A percentile compares a stretch with the other conserved stretches of the same genome.
Conservation (phyloP, 148 eudicot species). For the Camellia sinensis region DNA sequence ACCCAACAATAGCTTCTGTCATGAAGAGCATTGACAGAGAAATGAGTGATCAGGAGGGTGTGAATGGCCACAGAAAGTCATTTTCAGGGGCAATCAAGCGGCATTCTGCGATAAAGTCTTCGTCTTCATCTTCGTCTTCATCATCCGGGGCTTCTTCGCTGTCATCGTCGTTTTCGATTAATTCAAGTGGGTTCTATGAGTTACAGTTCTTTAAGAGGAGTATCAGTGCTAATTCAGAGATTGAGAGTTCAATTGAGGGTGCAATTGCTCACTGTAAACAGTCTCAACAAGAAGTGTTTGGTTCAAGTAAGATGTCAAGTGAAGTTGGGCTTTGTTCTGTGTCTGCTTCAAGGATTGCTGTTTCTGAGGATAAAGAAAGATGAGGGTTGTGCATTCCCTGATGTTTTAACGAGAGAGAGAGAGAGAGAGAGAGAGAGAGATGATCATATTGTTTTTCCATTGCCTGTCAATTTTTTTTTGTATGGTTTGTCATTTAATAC, state of each 20-base stretch:
- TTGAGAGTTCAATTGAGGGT: slow-evolving; percentile 65
- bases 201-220: slow-evolving; percentile 52
- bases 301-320: slow-evolving; percentile 23
- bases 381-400: slow-evolving; percentile 28
- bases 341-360: slow-evolving; percentile 34
- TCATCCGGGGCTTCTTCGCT: slow-evolving; percentile 40
- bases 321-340: slow-evolving; percentile 32
- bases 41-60: slow-evolving; percentile 18
- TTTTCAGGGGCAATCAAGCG: slow-evolving; percentile 63
- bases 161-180: slow-evolving; percentile 47
- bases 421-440: slow-evolving; percentile 3
- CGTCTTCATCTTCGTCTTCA: slow-evolving; percentile 39
- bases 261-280: slow-evolving; percentile 81
- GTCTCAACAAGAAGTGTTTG: slow-evolving; percentile 43
- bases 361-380: slow-evolving; percentile 30
- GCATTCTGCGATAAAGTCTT: slow-evolving; percentile 40
- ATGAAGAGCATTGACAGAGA: slow-evolving; percentile 36
- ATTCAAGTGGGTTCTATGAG: slow-evolving; percentile 44
- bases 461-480: neutral
- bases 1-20: slow-evolving; percentile 43
- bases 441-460: slow-evolving; percentile 2
- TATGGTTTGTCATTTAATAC: neutral
- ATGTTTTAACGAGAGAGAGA: neutral
- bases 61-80: slow-evolving; percentile 47
- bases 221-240: slow-evolving; percentile 49